phyloP scores from a whole-genome alignment of 495 filamentous ascomycete genomes.

The Neurospora sp. region DNA sequence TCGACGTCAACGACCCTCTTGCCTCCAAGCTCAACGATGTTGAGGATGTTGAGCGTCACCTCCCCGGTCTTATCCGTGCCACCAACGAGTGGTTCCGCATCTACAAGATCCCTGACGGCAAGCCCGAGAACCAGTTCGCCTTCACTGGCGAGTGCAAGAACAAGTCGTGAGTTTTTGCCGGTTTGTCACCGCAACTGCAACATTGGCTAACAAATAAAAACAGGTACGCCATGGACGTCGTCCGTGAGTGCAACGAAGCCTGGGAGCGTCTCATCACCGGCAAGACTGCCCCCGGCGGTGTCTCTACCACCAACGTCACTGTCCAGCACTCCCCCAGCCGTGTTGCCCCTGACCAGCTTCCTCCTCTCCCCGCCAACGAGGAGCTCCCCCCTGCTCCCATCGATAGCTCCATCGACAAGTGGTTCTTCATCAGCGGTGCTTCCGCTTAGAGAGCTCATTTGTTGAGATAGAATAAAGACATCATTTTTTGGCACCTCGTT shows the following conservation, averaged over 20 bases:
- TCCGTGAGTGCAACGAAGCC: slow-evolving; percentile 90
- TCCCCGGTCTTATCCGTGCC: slow-evolving; percentile 89
- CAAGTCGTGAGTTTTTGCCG: slow-evolving; percentile 57
- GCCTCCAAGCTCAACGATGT: slow-evolving; percentile 96
- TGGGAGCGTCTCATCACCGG: slow-evolving; percentile 94
- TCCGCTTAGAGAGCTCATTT: slow-evolving; percentile 48
- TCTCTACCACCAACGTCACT: slow-evolving; percentile 72
- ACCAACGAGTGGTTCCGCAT: slow-evolving; percentile 99
- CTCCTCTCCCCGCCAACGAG: slow-evolving; percentile 63
- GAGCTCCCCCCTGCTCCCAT: slow-evolving; percentile 77
- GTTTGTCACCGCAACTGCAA: neutral
- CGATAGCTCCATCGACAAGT: slow-evolving; percentile 97
- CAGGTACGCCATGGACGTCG: slow-evolving; percentile 84
- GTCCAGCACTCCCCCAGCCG: slow-evolving; percentile 59
- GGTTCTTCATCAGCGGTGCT: slow-evolving; percentile 99
- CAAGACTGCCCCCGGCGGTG: slow-evolving; percentile 63
- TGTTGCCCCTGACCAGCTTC: slow-evolving; percentile 51
- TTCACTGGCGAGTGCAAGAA: slow-evolving; percentile 99
- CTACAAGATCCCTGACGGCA: slow-evolving; percentile 99
- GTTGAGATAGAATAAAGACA: neutral
- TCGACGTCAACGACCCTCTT: slow-evolving; percentile 95
- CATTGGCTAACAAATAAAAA: slow-evolving; percentile 11
- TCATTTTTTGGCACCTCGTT: neutral
- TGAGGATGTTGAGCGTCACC: slow-evolving; percentile 97
- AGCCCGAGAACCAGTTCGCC: slow-evolving; percentile 99